Conservation (phyloP, 176 grass and related monocot species). For the Zoysia japonica region DNA sequence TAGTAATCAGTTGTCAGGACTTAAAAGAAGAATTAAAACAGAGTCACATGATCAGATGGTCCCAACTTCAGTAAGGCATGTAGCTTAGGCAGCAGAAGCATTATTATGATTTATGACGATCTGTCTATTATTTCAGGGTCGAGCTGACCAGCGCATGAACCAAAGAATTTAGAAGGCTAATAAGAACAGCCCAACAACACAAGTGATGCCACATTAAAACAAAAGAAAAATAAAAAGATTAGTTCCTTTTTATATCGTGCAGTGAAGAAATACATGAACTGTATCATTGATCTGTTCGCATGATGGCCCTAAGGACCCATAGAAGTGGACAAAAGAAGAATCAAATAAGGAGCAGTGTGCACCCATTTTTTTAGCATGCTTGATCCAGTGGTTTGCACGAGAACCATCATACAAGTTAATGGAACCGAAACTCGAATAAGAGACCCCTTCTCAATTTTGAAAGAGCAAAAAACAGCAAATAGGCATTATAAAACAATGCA, state of each 20-base stretch:
- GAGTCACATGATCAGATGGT: neutral
- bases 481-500: neutral
- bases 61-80: constrained; percentile 18
- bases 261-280: neutral
- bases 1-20: neutral
- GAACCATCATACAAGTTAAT: neutral
- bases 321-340: constrained; percentile 19
- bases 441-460: neutral
- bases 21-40: constrained; percentile 2
- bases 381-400: neutral
- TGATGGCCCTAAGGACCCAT: constrained; percentile 5
- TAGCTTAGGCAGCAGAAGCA: constrained; percentile 7
- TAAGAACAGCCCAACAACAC: neutral
- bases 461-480: neutral
- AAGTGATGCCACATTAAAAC: neutral
- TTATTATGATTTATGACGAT: constrained; percentile 10
- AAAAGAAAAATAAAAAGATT: neutral
- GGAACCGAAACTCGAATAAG: neutral
- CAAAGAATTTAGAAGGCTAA: constrained; percentile 19
- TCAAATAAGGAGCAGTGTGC: constrained; percentile 13
- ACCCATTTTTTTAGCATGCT: constrained; percentile 21
- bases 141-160: constrained; percentile 1
- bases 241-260: constrained; percentile 3
- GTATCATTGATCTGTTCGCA: neutral
- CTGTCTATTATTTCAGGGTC: constrained; percentile 1